Base-by-base conservation (phyloP, 2,329 filamentous ascomycete species). In the Aspergillus vadensis region DNA sequence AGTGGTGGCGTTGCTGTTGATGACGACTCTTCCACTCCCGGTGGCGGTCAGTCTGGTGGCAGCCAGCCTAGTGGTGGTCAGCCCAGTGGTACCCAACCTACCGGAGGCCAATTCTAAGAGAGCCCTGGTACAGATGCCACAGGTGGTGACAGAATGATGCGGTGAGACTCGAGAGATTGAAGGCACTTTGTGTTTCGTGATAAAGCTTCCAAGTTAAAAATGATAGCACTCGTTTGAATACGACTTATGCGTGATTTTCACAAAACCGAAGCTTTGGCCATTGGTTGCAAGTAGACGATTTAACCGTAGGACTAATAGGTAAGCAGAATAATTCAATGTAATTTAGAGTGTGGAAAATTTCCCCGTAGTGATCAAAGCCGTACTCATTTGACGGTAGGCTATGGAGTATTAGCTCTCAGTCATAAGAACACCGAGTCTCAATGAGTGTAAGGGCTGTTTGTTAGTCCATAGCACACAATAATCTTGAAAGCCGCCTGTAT, bases 11-110 rank as follows among this genome's bases (percentile, higher is more conserved):
- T 30, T 15, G 52, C 52, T 5, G 52, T 55, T 10, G 52, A 55
- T 10, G 52, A 55, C n/a, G 43, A 39, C 52, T 55, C 51, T 9
- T 54, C 52, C 52, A 30, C 52, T 17, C 36, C 51, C n/a, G 52
- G 38, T 5, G 52, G 52, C 5, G 41, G 38, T 30, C 17, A 36
- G 17, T 39, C 51, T 10, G 17, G 50, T n/a, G 50, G 50, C 21
- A 14, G 32, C 27, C 32, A 41, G 19, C 38, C 52, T n/a, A 41
- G 51, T 25, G 52, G 52, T 38, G n/a, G 38, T 32, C 52, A 55
- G 23, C 25, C 39, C 15, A 30, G 52, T 12, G 39, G 52, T 43
- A 32, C 39, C 39, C 53, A 55, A 12, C 39, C 53, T 32, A 25
- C 23, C 36, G 53, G 53, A 12, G 27, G 41, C 9, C 43, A 21